Conservation (phyloP, 2,329 filamentous ascomycete genomes). For the Didymella pinodella region DNA sequence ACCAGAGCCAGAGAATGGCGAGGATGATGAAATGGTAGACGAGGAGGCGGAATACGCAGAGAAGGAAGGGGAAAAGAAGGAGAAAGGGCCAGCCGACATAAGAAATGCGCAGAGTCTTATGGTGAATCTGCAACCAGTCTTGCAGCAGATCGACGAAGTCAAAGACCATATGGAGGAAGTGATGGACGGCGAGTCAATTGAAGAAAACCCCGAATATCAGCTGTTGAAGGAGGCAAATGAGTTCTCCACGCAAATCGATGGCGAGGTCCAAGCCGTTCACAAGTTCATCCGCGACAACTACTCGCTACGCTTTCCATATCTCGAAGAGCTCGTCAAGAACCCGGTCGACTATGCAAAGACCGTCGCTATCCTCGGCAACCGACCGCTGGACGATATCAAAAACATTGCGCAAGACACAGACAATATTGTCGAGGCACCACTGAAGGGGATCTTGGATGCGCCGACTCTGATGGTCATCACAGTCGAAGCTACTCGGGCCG, state of each 20-base stretch:
- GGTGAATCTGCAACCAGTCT: constrained; percentile 79
- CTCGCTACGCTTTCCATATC: constrained; percentile 88
- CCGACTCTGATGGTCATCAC: constrained; percentile 95
- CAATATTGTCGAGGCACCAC: constrained; percentile 76
- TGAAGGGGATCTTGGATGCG: constrained; percentile 84
- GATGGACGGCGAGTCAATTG: constrained; percentile 77
- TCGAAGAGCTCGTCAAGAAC: constrained; percentile 88
- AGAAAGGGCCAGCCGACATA: constrained; percentile 73
- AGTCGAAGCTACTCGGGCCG: constrained; percentile 89
- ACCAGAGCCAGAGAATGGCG: constrained; percentile 59
- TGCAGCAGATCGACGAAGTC: constrained; percentile 65
- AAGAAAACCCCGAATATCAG: constrained; percentile 91
- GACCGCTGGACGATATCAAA: constrained; percentile 88
- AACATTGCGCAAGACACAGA: constrained; percentile 76
- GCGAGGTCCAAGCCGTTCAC: constrained; percentile 90
- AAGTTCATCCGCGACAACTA: constrained; percentile 98
- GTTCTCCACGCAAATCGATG: constrained; percentile 89
- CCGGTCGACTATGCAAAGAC: constrained; percentile 95
- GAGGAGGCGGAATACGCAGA: constrained; percentile 65
- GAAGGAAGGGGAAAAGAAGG: constrained; percentile 69
- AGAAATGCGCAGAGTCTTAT: constrained; percentile 81
- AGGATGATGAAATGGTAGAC: constrained; percentile 67
- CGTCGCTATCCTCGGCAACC: constrained; percentile 91
- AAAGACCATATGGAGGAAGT: constrained; percentile 74
- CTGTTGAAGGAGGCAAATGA: constrained; percentile 88